These are phyloP conservation scores for Hirsutella rhossiliensis DNA, from an alignment of 2,329 filamentous ascomycete genomes.

Conservation along the genomic window DNA sequence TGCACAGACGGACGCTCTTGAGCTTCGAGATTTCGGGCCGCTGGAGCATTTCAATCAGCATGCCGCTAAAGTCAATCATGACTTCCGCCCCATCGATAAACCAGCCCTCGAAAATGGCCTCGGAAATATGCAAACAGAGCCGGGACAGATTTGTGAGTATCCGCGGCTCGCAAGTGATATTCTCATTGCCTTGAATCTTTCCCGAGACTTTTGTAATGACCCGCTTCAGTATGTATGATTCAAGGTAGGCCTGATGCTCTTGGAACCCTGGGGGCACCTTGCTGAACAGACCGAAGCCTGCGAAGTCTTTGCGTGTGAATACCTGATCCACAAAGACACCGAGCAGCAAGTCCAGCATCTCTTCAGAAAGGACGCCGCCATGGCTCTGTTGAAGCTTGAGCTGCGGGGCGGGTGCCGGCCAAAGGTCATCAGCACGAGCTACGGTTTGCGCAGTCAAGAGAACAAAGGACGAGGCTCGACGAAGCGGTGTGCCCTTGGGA, in stretches of 20 bases:
- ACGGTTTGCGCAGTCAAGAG: constrained; percentile 63
- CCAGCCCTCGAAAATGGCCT: constrained; percentile 93
- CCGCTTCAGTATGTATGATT: constrained; percentile 74
- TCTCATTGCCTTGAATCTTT: constrained; percentile 58
- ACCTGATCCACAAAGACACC: constrained; percentile 79
- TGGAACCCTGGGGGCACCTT: constrained; percentile 88
- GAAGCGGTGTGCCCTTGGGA: constrained; percentile 49
- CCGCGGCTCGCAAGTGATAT: constrained; percentile 65
- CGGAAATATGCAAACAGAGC: constrained; percentile 68
- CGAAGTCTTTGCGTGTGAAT: constrained; percentile 77
- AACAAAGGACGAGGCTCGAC: constrained; percentile 82
- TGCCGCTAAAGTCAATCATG: constrained; percentile 76
- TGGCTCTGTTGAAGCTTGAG: constrained; percentile 37
- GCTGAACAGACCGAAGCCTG: constrained; percentile 71
- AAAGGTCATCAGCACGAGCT: constrained; percentile 41
- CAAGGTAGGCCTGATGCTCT: constrained; percentile 91
- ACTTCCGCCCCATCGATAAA: constrained; percentile 80
- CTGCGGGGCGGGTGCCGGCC: constrained; percentile 20
- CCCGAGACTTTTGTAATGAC: constrained; percentile 60
- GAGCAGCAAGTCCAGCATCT: constrained; percentile 64
- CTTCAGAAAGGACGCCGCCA: constrained; percentile 61
- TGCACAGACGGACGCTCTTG: constrained; percentile 87
- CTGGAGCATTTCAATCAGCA: constrained; percentile 78
- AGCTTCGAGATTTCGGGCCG: constrained; percentile 66
- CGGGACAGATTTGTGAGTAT: constrained; percentile 78